phyloP scores from a whole-genome alignment of 352 stramenopile species.

The Lagenidium giganteum region DNA sequence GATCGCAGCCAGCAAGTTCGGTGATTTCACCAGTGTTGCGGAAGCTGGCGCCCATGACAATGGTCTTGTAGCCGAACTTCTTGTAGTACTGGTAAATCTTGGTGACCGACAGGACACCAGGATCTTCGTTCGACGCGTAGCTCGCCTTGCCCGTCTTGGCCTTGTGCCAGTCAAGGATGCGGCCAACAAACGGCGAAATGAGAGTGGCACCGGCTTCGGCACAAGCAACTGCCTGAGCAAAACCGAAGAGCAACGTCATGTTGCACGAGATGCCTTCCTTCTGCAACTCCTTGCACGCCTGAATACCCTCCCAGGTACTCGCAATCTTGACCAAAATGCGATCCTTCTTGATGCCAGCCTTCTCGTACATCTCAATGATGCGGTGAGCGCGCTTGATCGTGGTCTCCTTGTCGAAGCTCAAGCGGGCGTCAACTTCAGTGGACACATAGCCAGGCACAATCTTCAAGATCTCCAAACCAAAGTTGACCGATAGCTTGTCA shows the following conservation, averaged over 20 bases:
- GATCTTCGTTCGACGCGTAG: constrained; percentile 92
- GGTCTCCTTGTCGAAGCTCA: constrained; percentile 93
- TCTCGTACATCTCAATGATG: constrained; percentile 96
- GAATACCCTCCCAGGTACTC: constrained; percentile 95
- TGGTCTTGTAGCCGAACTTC: constrained; percentile 92
- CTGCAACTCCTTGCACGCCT: constrained; percentile 93
- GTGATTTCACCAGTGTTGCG: constrained; percentile 95
- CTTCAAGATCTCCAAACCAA: constrained; percentile 93
- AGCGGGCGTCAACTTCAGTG: constrained; percentile 96
- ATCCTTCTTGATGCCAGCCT: constrained; percentile 88
- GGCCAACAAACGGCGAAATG: constrained; percentile 93
- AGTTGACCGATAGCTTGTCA: constrained; percentile 97
- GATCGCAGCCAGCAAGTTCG: constrained; percentile 93
- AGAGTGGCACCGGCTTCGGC: constrained; percentile 93
- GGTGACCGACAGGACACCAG: constrained; percentile 92
- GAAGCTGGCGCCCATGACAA: constrained; percentile 93
- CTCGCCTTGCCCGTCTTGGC: constrained; percentile 83
- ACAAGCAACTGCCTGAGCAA: constrained; percentile 91
- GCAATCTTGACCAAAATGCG: constrained; percentile 98
- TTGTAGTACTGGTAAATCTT: constrained; percentile 99
- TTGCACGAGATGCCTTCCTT: constrained; percentile 96
- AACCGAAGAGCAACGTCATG: constrained; percentile 97
- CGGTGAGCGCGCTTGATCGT: constrained; percentile 88
- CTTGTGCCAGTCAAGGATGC: constrained; percentile 97
- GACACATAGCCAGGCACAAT: constrained; percentile 96